Evolutionary conservation across 495 filamentous ascomycete genomes (phyloP), one percentile per base, ranked within the genome.

Genomic region (Jackrogersella multiformis): DNA sequence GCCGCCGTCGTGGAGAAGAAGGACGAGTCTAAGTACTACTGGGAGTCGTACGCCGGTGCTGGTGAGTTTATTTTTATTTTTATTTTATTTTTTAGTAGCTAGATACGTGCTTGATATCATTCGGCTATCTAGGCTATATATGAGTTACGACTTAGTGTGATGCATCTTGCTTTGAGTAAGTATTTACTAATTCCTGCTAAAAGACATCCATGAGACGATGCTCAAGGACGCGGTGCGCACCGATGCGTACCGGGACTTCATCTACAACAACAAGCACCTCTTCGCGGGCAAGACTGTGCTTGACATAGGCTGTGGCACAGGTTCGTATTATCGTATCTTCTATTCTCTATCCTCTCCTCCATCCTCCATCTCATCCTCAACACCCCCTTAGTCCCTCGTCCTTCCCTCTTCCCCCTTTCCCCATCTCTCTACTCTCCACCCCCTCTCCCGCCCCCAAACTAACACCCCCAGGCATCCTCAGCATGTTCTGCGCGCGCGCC

Each of bases 221-320:
- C 85, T 97, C 65, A 93, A 96, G 85, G 95, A 99, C 79, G 88
- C 93, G 76, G 91, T 99, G 49, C 91, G 95, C 62, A 99, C 95
- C 58, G 88, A 91, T 73, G 93, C 93, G 12, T 99, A 99, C 84
- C 91, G 94, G 59, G 94, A 98, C 78, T 90, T 96, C 53, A 99
- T 99, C 79, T 97, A 97, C 84, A 89, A 93, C 75, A 97, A 99
- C 81, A 90, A 89, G 77, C 88, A 96, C 77, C 86, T 99, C 45
- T 97, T 99, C 87, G 94, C 92, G 75, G 94, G 94, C 81, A 99
- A 98, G 83, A 87, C 94, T 15, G 95, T 99, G 54, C 88, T 99
- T 30, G 95, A 99, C 78, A 94, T 99, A 58, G 95, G 95, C 76
- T 99, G 95, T 80, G 95, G 95, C 75, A 98, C 95, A 26, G 26